Conservation (phyloP, 257 asterid species). For the Leptodermis oblonga region DNA sequence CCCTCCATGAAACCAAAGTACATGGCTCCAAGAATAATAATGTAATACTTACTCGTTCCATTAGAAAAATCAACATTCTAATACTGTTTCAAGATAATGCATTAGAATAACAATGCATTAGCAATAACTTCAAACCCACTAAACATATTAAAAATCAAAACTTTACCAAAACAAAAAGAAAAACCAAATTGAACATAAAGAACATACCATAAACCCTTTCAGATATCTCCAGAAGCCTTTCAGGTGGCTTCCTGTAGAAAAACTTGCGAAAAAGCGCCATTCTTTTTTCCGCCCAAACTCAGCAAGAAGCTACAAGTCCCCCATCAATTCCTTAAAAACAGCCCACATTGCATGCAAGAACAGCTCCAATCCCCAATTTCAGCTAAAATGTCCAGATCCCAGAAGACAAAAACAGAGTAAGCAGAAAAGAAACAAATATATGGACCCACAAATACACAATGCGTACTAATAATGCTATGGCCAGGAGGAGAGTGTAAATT, state of each 20-base stretch:
- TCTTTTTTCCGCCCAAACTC: conserved; percentile 13
- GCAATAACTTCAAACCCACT: neutral
- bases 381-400: conserved; percentile 5
- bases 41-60: no score
- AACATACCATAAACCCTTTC: conserved; percentile 38
- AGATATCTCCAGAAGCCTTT: conserved; percentile 30
- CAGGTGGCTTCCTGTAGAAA: conserved; percentile 33
- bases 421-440: no score
- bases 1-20: neutral
- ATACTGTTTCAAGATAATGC: neutral
- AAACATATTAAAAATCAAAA: neutral
- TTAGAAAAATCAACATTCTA: neutral
- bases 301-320: conserved; percentile 9
- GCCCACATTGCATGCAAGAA: conserved; percentile 13
- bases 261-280: conserved; percentile 31
- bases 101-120: neutral
- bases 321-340: neutral
- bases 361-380: conserved; percentile 6
- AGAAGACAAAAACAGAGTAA: neutral
- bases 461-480: neutral
- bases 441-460: neutral
- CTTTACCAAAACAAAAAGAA: neutral
- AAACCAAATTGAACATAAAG: neutral
- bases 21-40: neutral
- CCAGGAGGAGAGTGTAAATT: conserved; percentile 11